Percentiles rank a stretch among this genome's conserved stretches.
phyloP scores from a whole-genome alignment of 345 rosid species.

The Arabidopsis thaliana region DNA sequence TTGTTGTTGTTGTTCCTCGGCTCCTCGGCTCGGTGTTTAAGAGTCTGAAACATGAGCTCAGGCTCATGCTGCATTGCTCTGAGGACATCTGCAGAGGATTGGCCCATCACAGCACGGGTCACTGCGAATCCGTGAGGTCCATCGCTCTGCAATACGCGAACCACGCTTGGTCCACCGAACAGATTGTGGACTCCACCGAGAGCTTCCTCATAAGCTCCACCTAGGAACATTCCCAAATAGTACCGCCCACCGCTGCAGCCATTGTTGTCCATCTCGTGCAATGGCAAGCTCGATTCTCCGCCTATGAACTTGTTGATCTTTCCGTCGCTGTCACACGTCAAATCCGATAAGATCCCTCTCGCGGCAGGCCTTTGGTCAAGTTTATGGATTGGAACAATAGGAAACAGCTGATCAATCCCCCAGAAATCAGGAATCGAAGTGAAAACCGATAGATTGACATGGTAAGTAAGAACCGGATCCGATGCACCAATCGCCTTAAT shows the following conservation, averaged over 20 bases:
- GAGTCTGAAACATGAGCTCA: constrained; percentile 87
- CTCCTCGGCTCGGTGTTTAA: constrained; percentile 84
- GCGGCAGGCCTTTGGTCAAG: constrained; percentile 71
- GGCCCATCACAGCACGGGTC: constrained; percentile 75
- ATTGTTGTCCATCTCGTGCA: constrained; percentile 69
- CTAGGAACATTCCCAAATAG: constrained; percentile 93
- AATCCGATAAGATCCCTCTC: constrained; percentile 79
- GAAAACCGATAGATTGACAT: constrained; percentile 80
- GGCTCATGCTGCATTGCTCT: constrained; percentile 96
- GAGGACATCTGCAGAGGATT: constrained; percentile 81
- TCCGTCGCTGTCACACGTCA: constrained; percentile 94
- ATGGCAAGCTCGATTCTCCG: constrained; percentile 79
- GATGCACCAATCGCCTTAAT: constrained; percentile 57
- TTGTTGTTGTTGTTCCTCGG: constrained; percentile 28
- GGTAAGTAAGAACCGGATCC: constrained; percentile 68
- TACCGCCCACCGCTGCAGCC: constrained; percentile 49
- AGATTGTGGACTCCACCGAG: constrained; percentile 95
- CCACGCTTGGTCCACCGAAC: constrained; percentile 93
- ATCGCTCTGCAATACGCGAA: constrained; percentile 85
- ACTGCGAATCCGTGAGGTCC: constrained; percentile 89
- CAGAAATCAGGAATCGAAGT: constrained; percentile 96
- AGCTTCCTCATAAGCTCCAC: constrained; percentile 98
- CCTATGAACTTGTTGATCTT: constrained; percentile 89
- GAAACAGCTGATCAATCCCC: constrained; percentile 91
- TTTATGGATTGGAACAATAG: constrained; percentile 81